A percentile compares a stretch with the other conserved stretches of the same genome.
phyloP scores from a whole-genome alignment of 2,329 filamentous ascomycete species.

The Lithohypha guttulata region DNA sequence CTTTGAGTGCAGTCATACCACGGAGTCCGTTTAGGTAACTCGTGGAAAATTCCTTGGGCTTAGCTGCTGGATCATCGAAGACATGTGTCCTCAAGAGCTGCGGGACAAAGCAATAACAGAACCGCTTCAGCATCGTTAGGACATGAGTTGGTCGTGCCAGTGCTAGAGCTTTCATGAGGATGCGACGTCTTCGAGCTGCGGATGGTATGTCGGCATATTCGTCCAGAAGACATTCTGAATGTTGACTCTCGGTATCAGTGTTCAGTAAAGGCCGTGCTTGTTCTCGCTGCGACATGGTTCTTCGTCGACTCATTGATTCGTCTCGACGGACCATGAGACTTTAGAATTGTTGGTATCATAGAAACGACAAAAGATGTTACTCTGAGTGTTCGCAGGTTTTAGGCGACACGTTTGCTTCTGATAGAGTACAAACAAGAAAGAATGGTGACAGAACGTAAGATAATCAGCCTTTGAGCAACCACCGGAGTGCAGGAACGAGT shows the following conservation, averaged over 20 bases:
- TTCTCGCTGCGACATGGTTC: constrained; percentile 3
- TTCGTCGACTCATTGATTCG: constrained; percentile 1
- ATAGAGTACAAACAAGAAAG: no score
- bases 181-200: constrained; percentile 1
- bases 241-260: constrained; percentile 2
- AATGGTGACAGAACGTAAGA: no score
- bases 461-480: no score
- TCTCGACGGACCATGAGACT: no score
- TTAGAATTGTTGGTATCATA: no score
- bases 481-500: no score
- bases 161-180: constrained; percentile 9
- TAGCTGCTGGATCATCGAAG: constrained; percentile 17
- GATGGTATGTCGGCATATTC: constrained; percentile 5
- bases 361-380: no score
- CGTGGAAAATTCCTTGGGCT: constrained; percentile 18
- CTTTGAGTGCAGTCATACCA: constrained; percentile 35
- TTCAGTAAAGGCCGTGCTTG: constrained; percentile 1
- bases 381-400: no score
- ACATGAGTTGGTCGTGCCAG: constrained; percentile 14
- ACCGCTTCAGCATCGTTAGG: constrained; percentile 13
- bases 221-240: neutral
- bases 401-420: no score
- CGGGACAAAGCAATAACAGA: constrained; percentile 19
- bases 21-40: constrained; percentile 29
- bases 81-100: constrained; percentile 15